Evolutionary conservation across 768 basidiomycete genomes (phyloP).

Genomic region (Pulveroboletus sp.): DNA sequence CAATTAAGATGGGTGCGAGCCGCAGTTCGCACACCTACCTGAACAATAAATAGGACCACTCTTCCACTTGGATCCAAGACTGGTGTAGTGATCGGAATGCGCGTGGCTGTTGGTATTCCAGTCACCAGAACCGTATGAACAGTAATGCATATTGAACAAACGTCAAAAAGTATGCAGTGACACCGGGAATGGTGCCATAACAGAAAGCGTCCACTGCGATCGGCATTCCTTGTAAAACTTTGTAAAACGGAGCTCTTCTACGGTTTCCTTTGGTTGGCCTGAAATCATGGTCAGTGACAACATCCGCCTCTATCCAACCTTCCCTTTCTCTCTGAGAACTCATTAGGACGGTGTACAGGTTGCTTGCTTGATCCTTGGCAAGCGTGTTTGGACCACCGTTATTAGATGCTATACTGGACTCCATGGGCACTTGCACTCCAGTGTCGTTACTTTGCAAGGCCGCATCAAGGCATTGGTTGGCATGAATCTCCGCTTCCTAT

Average conservation of each 20-base stretch:
- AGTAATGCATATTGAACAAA: constrained; percentile 27
- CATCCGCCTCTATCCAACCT: constrained; percentile 78
- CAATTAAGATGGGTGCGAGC: neutral
- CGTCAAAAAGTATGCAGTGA: constrained; percentile 92
- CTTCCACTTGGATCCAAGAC: constrained; percentile 82
- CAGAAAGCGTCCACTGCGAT: constrained; percentile 97
- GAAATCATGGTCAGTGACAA: constrained; percentile 44
- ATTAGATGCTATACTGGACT: neutral
- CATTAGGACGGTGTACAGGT: constrained; percentile 85
- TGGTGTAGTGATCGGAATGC: constrained; percentile 96
- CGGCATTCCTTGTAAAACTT: constrained; percentile 93
- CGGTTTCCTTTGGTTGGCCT: constrained; percentile 48
- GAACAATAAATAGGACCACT: constrained; percentile 96
- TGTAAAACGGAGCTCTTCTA: constrained; percentile 90
- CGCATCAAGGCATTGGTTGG: constrained; percentile 53
- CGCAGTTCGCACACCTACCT: constrained; percentile 22
- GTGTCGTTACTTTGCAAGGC: constrained; percentile 7
- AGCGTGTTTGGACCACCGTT: neutral
- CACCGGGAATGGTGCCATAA: constrained; percentile 85
- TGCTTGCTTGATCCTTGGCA: constrained; percentile 6
- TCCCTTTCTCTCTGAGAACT: constrained; percentile 75
- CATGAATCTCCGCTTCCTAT: constrained; percentile 50
- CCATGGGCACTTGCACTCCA: neutral
- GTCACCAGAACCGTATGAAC: constrained; percentile 7
- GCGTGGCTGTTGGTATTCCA: constrained; percentile 61